Evolutionary conservation across 768 basidiomycete genomes (phyloP).

Genomic region (Plicaturopsis crispa): DNA sequence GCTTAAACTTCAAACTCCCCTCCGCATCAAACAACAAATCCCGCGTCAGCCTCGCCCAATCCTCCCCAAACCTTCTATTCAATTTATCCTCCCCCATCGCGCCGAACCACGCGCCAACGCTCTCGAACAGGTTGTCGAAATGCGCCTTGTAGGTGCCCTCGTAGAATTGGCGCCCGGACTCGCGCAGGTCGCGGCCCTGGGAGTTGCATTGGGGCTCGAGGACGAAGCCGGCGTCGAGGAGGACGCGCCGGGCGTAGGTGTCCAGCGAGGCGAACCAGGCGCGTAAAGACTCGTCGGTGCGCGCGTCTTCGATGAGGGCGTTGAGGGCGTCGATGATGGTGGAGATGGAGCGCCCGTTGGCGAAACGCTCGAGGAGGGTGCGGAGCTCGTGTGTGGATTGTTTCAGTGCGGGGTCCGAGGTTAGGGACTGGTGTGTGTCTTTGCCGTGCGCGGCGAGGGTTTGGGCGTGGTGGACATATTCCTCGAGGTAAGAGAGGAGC

Average conservation of each 20-base stretch:
- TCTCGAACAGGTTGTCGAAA: conserved; percentile 73
- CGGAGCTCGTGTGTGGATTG: conserved; percentile 58
- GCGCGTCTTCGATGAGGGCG: conserved; percentile 65
- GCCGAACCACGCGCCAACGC: conserved; percentile 68
- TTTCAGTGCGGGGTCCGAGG: conserved; percentile 48
- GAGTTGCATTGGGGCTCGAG: conserved; percentile 69
- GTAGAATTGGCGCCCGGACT: conserved; percentile 74
- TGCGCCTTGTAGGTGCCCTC: conserved; percentile 66
- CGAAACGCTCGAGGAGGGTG: conserved; percentile 86
- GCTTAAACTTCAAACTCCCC: conserved; percentile 84
- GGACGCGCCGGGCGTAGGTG: conserved; percentile 55
- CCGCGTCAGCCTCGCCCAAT: conserved; percentile 73
- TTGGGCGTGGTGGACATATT: conserved; percentile 50
- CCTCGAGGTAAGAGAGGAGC: conserved; percentile 55
- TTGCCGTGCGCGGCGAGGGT: too few relatives aligned
- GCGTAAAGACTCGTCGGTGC: conserved; percentile 42
- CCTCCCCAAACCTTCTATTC: conserved; percentile 59
- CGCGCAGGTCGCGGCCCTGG: conserved; percentile 55
- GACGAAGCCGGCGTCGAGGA: conserved; percentile 81
- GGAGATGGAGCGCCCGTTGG: conserved; percentile 62
- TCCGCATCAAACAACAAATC: conserved; percentile 73
- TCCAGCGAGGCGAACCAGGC: conserved; percentile 44
- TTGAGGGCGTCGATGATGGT: conserved; percentile 63
- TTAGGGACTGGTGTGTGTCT: too few relatives aligned
- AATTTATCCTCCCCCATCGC: conserved; percentile 81